These are phyloP conservation scores for Aureobasidium sp. DNA, from an alignment of 2,329 filamentous ascomycete genomes.

Conservation along the genomic window DNA sequence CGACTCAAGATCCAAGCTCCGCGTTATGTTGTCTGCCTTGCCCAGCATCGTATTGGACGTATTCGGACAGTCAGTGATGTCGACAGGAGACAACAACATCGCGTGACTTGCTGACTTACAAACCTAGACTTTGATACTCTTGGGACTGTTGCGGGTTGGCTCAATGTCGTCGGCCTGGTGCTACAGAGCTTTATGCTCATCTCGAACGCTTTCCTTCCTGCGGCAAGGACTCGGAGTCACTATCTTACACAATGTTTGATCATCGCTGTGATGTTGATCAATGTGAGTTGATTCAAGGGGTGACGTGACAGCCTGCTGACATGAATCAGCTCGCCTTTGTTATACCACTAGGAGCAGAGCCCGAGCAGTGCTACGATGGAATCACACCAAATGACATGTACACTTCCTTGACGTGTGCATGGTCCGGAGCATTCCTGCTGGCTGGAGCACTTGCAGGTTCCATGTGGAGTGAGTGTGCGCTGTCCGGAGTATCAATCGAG, in stretches of 20 bases:
- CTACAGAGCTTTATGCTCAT: conserved; percentile 67
- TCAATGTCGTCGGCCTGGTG: conserved; percentile 65
- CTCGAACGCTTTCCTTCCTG: conserved; percentile 71
- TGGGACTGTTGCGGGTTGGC: conserved; percentile 65
- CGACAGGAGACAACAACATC: background rate
- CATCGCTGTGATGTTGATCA: conserved; percentile 66
- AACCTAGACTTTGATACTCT: conserved; percentile 44
- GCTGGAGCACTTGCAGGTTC: conserved; percentile 76
- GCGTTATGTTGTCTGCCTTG: conserved; percentile 80
- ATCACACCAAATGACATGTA: conserved; percentile 95
- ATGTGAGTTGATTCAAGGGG: conserved; percentile 57
- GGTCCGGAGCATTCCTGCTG: conserved; percentile 77
- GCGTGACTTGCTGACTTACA: background rate
- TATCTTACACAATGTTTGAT: conserved; percentile 87
- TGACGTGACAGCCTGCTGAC: conserved; percentile 38
- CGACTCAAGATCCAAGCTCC: conserved; percentile 35
- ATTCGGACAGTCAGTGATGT: conserved; percentile 43
- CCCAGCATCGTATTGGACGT: conserved; percentile 71
- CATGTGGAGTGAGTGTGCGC: conserved; percentile 59
- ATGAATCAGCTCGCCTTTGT: conserved; percentile 70
- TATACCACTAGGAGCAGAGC: conserved; percentile 69
- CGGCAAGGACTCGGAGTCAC: conserved; percentile 83
- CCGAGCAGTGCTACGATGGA: conserved; percentile 73
- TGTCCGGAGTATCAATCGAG: background rate
- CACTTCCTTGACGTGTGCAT: conserved; percentile 70